A percentile compares a stretch with the other conserved stretches of the same genome.
Conservation (phyloP, 2,329 filamentous ascomycete species). For the Trichoderma arundinaceum region DNA sequence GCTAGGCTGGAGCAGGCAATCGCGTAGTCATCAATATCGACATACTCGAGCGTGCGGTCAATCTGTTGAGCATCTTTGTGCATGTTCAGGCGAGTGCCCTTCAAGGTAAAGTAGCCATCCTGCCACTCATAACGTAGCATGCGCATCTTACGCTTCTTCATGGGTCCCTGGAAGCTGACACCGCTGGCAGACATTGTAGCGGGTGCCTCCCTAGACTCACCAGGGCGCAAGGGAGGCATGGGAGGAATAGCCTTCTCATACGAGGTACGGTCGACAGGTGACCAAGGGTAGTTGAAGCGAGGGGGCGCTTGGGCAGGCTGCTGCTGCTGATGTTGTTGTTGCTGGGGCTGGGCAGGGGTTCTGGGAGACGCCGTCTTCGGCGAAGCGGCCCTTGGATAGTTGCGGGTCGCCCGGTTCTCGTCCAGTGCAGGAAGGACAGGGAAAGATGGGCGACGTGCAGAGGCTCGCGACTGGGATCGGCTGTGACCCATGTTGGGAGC, state of each 20-base stretch:
- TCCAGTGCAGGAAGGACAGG: conserved; percentile 71
- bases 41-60: conserved; percentile 71
- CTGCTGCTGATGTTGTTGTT: conserved; percentile 5
- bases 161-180: conserved; percentile 78
- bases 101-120: conserved; percentile 87
- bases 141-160: conserved; percentile 91
- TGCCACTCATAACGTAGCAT: conserved; percentile 94
- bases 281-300: conserved; percentile 62
- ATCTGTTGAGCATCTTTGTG: conserved; percentile 65
- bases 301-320: conserved; percentile 58
- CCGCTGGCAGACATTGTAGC: conserved; percentile 52
- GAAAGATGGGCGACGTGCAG: conserved; percentile 69
- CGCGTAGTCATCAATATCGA: conserved; percentile 88
- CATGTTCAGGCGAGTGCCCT: conserved; percentile 75
- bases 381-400: conserved; percentile 42
- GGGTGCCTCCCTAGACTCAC: conserved; percentile 39
- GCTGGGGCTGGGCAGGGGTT: conserved; percentile 39
- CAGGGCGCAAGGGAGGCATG: conserved; percentile 35
- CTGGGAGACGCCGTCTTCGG: conserved; percentile 47
- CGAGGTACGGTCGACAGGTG: conserved; percentile 52
- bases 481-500: conserved; percentile 44
- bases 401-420: conserved; percentile 62
- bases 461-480: conserved; percentile 61
- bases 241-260: conserved; percentile 55
- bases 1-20: conserved; percentile 81